Conservation (phyloP, 257 asterid genomes). For the Solanum ossicruentum region DNA sequence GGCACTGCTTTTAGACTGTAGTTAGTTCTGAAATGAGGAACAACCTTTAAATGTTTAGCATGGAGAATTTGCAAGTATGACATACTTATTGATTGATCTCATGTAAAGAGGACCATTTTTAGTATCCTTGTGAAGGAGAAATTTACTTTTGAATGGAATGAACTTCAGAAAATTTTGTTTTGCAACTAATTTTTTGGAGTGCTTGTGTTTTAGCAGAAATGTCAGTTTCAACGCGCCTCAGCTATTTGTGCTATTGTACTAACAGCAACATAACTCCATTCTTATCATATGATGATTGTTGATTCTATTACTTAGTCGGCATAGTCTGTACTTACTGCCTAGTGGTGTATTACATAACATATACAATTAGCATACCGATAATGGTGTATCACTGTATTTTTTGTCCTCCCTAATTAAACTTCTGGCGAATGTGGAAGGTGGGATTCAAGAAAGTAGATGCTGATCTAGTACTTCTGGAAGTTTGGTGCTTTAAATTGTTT, state of each 20-base stretch:
- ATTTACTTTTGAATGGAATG: not conserved
- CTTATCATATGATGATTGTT: not conserved
- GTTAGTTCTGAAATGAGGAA: not conserved
- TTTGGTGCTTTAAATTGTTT: not conserved
- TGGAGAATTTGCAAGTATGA: not conserved
- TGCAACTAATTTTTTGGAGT: not conserved
- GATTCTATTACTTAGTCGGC: not conserved
- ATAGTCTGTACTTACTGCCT: not conserved
- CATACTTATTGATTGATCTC: not conserved
- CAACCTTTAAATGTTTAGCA: not conserved
- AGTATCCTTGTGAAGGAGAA: not conserved
- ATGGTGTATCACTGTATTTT: not conserved
- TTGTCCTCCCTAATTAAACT: not conserved
- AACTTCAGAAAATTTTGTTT: not conserved
- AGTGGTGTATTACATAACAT: not conserved
- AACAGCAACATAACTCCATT: not conserved
- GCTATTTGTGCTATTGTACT: not conserved
- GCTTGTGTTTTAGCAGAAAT: not conserved
- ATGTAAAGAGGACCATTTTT: not conserved
- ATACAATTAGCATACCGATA: not conserved
- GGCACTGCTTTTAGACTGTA: not conserved
- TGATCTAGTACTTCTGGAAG: not conserved
- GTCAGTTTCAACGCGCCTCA: not conserved
- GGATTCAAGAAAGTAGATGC: not conserved
- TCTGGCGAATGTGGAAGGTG: not conserved